These are phyloP conservation scores for Rhynchosporium secalis DNA, from an alignment of 2,329 filamentous ascomycete species.

Conservation along the genomic window DNA sequence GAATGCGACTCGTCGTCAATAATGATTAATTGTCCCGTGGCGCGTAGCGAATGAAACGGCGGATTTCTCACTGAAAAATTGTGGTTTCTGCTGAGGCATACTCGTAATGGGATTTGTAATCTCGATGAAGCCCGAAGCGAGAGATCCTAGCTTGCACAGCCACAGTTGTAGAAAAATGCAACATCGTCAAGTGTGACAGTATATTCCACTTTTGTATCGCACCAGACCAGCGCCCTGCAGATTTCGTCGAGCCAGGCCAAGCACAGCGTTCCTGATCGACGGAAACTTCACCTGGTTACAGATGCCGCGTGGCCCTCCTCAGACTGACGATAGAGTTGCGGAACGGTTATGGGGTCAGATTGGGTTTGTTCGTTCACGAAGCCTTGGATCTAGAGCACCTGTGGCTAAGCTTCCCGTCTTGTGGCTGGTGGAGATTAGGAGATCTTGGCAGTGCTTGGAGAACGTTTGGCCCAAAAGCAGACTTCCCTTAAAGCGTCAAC, in stretches of 20 bases:
- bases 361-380: background rate
- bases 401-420: constrained; percentile 16
- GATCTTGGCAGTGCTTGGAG: background rate
- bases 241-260: background rate
- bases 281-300: background rate
- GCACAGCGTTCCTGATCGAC: constrained; percentile 1
- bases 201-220: constrained; percentile 13
- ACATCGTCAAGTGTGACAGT: constrained; percentile 13
- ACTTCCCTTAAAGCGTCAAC: background rate
- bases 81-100: constrained; percentile 4
- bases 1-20: no score
- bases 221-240: background rate
- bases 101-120: constrained; percentile 5
- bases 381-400: background rate
- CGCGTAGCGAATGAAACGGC: constrained; percentile 1
- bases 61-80: constrained; percentile 10
- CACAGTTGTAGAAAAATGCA: constrained; percentile 6
- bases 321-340: background rate
- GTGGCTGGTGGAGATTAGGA: background rate
- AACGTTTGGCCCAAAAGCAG: background rate
- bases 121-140: constrained; percentile 1
- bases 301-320: constrained; percentile 7
- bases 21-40: background rate
- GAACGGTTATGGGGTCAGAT: background rate
- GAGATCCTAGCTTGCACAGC: background rate